Evolutionary conservation across 305 asterid species (phyloP).

Genomic region (Solanum hybrid): DNA sequence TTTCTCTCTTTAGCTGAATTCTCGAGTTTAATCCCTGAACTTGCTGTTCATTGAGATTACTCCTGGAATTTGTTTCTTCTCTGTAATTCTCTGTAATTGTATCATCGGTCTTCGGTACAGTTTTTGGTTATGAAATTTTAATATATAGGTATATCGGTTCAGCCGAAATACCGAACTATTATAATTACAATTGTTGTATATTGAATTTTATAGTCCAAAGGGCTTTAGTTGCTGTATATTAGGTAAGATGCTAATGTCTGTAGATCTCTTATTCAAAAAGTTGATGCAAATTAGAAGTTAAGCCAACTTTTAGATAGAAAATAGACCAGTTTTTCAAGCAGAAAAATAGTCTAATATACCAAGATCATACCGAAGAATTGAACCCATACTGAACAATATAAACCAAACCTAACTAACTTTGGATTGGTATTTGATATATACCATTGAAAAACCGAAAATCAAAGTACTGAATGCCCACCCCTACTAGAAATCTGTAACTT

Average conservation of each 20-base stretch:
- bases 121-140: not conserved
- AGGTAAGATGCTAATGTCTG: not conserved
- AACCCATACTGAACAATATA: not conserved
- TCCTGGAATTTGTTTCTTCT: no score
- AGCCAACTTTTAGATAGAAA: not conserved
- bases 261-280: not conserved
- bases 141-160: not conserved
- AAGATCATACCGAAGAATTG: not conserved
- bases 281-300: not conserved
- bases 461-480: not conserved
- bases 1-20: no score
- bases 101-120: not conserved
- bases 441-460: not conserved
- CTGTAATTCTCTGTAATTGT: no score
- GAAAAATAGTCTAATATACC: not conserved
- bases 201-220: conserved; percentile 2
- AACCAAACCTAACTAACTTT: not conserved
- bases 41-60: no score
- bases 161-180: not conserved
- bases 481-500: not conserved
- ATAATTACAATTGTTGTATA: not conserved
- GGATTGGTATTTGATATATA: not conserved
- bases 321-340: not conserved
- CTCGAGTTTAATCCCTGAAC: no score
- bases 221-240: not conserved